Conservation (phyloP, 2,329 filamentous ascomycete genomes). For the Fusarium duplospermum region DNA sequence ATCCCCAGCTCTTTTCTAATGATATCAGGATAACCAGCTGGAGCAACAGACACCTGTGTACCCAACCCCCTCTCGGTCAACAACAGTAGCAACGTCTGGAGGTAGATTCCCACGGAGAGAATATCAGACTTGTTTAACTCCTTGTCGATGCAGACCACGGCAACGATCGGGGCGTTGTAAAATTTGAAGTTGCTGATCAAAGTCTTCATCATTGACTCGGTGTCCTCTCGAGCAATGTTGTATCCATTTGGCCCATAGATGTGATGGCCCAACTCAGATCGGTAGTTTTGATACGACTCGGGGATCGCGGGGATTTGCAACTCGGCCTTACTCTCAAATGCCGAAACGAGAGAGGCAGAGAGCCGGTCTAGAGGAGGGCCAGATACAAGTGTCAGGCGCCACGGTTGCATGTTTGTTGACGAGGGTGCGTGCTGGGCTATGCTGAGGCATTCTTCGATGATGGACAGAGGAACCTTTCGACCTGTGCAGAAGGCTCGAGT, state of each 20-base stretch:
- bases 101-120: conserved; percentile 27
- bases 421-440: conserved; percentile 23
- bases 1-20: conserved; percentile 12
- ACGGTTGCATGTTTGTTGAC: conserved; percentile 22
- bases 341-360: neutral
- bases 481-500: conserved; percentile 18
- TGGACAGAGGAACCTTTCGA: neutral
- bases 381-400: conserved; percentile 11
- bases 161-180: conserved; percentile 28
- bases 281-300: conserved; percentile 14
- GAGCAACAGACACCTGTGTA: conserved; percentile 18
- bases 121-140: conserved; percentile 1
- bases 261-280: conserved; percentile 25
- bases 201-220: conserved; percentile 9
- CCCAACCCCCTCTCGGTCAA: conserved; percentile 23
- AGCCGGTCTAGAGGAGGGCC: conserved; percentile 4
- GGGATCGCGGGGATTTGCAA: conserved; percentile 6
- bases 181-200: conserved; percentile 29
- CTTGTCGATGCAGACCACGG: conserved; percentile 23
- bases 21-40: conserved; percentile 12
- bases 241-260: conserved; percentile 29
- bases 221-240: conserved; percentile 20
- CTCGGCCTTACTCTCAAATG: neutral
- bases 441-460: conserved; percentile 12
- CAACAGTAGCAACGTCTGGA: conserved; percentile 29